Evolutionary conservation across 305 asterid genomes (phyloP), one percentile per base, ranked within the genome.

Genomic region (Fraxinus angustifolia): DNA sequence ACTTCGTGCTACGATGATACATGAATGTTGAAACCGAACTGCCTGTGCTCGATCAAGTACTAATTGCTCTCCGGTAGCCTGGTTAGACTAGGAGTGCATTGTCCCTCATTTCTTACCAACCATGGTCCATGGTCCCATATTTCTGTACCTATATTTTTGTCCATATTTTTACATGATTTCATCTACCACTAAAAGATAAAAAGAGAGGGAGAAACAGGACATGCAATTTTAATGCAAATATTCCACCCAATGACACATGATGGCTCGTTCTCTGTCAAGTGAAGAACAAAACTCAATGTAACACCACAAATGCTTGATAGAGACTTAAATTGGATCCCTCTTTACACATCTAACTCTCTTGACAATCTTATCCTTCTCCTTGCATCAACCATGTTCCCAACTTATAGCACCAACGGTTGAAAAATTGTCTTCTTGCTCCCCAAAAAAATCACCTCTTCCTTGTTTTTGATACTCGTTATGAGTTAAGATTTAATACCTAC

Each of bases 231-330:
- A 60, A 78, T 78, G 75, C 75, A 58, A 77, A 78, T 34, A 78
- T 35, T 78, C 81, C 75, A 58, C 31, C 33, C 45, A 81, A 30
- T 34, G 80, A 76, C 77, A 23, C 19, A n/a, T 81, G 26, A 23
- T 76, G 77, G 40, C 70, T 67, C n/a, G 33, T 67, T 42, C 81
- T 30, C 36, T 67, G 40, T 71, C 17, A 40, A 42, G 70, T 81
- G 48, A 65, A 67, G 30, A n/a, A 81, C 84, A 67, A 76, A 81
- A 76, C 19, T 33, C 77, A 76, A 76, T 30, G 48, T 38, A 76
- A 56, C 81, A 75, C 83, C 76, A 56, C 42, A n/a, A n/a, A n/a
- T n/a, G 8, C 40, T 50, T 36, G 84, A 76, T 53, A 45, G 74
- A 31, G 84, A 81, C 84, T 16, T 60, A 65, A 26, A 75, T 36